Evolutionary conservation across 2,329 filamentous ascomycete genomes (phyloP), one percentile per base, ranked within the genome.

Genomic region (Talaromyces sp.): DNA sequence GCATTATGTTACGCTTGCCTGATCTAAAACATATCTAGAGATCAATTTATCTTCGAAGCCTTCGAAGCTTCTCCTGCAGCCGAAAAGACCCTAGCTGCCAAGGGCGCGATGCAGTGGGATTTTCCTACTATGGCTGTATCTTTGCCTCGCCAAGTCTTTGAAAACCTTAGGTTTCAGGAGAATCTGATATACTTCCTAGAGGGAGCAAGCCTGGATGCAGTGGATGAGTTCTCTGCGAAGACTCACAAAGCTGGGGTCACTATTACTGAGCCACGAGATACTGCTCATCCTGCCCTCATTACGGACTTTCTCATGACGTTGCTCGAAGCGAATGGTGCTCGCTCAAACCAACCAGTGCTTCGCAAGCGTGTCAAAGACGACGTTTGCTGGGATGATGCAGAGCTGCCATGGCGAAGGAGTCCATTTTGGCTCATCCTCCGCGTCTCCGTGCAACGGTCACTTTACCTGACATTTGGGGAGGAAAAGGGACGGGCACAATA

Each of bases 291-390:
- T 0, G 73, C 78, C 0, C 68, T 89, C 1, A 78, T 90, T 2
- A 81, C 78, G 0, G 77, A 83, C 8, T 75, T 87, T 59, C 73
- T 89, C 8, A 81, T 87, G 71, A 78, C 83, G 0, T 66, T 89
- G 0, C 69, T 89, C 0, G 80, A 84, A 63, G 80, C 77, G 0
- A 74, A 81, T 6, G 86, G 86, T 0, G 57, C 65, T 0, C 62
- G 71, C 0, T 59, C 73, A 0, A 56, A 69, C 0, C 70, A 78
- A 0, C 62, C 70, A 0, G 22, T 74, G 0, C 65, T 87, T 1
- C 73, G 73, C 0, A 89, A 89, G 65, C 75, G 80, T 2, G 78
- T 88, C 0, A 77, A 83, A 0, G 87, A 89, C 52, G 84, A 87
- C n/a, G 79, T 87, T 0, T 77, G 76, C 11, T 79, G 82, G 66